Conservation (phyloP, 495 filamentous ascomycete species). For the Platismatia glauca region DNA sequence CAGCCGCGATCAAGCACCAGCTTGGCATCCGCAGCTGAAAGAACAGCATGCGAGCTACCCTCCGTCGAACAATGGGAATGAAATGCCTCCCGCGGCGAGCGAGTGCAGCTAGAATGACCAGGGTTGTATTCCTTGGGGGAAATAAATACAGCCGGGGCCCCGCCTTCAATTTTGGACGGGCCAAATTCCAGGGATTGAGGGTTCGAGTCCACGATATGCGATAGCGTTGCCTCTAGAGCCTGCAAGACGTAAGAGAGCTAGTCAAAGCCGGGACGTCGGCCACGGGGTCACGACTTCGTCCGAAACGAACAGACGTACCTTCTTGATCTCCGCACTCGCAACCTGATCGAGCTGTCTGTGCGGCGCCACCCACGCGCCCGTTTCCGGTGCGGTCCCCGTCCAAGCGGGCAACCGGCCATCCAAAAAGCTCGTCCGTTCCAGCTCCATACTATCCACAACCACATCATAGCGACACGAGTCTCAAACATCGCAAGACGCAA, state of each 20-base stretch:
- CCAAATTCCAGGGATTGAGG: background rate
- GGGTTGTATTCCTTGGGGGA: background rate
- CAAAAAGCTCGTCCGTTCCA: slow-evolving; percentile 1
- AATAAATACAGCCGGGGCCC: slow-evolving; percentile 6
- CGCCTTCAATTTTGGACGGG: slow-evolving; percentile 8
- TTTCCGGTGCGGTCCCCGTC: background rate
- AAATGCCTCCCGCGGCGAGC: slow-evolving; percentile 3
- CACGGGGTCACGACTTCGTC: background rate
- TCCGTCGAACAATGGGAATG: slow-evolving; percentile 9
- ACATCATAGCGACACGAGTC: slow-evolving; percentile 1
- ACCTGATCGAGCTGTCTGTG: slow-evolving; percentile 3
- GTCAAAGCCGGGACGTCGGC: background rate
- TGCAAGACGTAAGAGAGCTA: background rate
- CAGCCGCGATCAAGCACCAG: slow-evolving; percentile 10
- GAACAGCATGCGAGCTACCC: slow-evolving; percentile 7
- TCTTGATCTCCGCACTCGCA: background rate
- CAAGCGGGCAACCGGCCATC: background rate
- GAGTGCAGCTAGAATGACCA: background rate
- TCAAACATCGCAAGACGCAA: background rate
- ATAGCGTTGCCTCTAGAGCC: slow-evolving; percentile 6
- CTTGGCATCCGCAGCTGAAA: slow-evolving; percentile 16
- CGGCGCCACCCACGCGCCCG: slow-evolving; percentile 6
- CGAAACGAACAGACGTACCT: slow-evolving; percentile 3
- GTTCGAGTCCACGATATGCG: background rate
- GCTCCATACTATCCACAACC: background rate